Evolutionary conservation across 441 rosid species (phyloP).

Genomic region (Hura crepitans): DNA sequence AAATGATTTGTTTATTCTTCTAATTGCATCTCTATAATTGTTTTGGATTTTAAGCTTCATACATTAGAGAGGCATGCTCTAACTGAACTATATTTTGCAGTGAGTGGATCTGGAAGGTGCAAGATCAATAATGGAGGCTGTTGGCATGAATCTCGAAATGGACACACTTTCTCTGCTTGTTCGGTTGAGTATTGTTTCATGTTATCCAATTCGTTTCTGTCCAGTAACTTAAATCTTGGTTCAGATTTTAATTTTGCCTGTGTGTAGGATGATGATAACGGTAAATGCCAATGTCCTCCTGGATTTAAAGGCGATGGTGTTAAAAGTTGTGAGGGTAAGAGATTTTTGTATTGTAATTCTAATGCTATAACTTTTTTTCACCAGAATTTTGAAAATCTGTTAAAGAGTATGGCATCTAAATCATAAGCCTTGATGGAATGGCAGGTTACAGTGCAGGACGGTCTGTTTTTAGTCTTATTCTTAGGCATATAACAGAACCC

Average conservation of each 20-base stretch:
- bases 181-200: conserved; percentile 44
- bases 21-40: background rate
- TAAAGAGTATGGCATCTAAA: background rate
- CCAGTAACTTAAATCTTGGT: conserved; percentile 9
- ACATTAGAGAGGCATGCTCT: background rate
- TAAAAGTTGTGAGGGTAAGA: conserved; percentile 70
- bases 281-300: conserved; percentile 77
- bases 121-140: conserved; percentile 93
- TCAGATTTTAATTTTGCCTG: conserved; percentile 20
- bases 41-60: background rate
- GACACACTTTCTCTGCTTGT: conserved; percentile 80
- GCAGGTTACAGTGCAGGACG: background rate
- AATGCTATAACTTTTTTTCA: background rate
- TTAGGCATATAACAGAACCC: background rate
- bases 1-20: background rate
- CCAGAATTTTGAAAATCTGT: background rate
- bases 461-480: background rate
- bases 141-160: conserved; percentile 67
- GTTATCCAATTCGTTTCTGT: background rate
- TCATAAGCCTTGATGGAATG: background rate
- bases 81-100: conserved; percentile 35
- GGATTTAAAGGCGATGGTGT: conserved; percentile 86
- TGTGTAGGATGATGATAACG: conserved; percentile 56
- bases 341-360: background rate
- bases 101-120: conserved; percentile 88